Conservation (phyloP, 2,329 filamentous ascomycete genomes). For the Mollisia scopiformis region DNA sequence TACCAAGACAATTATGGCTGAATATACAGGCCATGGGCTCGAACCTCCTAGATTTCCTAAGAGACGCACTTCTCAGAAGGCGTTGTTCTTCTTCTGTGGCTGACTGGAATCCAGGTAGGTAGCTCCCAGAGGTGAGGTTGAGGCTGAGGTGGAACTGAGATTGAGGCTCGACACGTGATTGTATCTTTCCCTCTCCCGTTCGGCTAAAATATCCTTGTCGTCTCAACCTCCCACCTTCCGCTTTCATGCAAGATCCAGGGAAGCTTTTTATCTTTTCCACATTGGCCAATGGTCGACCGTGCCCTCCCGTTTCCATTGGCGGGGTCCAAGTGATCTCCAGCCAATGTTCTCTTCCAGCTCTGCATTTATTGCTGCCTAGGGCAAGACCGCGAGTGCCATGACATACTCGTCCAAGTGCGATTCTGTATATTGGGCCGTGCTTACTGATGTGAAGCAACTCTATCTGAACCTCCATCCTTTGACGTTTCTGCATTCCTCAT, state of each 20-base stretch:
- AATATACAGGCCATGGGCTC: no score
- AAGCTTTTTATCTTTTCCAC: neutral
- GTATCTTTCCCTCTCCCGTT: neutral
- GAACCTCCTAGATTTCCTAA: no score
- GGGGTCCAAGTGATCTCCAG: neutral
- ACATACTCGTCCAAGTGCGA: neutral
- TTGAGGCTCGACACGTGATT: neutral
- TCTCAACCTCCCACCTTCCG: constrained; percentile 1
- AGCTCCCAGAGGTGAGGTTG: neutral
- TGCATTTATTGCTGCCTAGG: constrained; percentile 2
- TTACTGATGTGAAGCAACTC: constrained; percentile 9
- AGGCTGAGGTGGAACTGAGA: neutral
- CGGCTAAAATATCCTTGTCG: neutral
- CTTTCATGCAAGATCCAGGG: constrained; percentile 7
- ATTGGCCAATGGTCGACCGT: neutral
- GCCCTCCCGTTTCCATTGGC: neutral
- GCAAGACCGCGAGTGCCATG: neutral
- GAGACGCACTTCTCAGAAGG: no score
- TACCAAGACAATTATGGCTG: no score
- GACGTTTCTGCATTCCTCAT: neutral
- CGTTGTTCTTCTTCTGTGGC: no score
- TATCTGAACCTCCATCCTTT: constrained; percentile 4
- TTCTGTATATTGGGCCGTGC: constrained; percentile 23
- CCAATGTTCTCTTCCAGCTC: neutral
- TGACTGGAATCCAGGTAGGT: no score